Conservation (phyloP, 495 filamentous ascomycete genomes). For the Echria macrotheca region DNA sequence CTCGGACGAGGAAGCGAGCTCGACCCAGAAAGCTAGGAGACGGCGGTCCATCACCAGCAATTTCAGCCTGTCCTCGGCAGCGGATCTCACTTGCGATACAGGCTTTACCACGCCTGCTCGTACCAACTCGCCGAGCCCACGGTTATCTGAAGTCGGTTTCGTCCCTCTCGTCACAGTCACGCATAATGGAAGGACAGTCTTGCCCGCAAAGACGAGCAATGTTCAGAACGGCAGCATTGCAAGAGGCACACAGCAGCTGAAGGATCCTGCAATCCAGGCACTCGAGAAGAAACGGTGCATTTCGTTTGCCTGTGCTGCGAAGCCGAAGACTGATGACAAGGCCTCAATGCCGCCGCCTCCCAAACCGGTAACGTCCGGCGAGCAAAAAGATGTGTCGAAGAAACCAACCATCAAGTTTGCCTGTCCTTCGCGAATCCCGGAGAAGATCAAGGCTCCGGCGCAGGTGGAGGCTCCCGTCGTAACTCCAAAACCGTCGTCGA, state of each 20-base stretch:
- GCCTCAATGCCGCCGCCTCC: conserved; percentile 21
- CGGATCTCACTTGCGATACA: conserved; percentile 86
- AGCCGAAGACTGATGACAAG: conserved; percentile 29
- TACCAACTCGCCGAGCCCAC: conserved; percentile 83
- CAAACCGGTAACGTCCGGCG: conserved; percentile 22
- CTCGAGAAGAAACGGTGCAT: conserved; percentile 71
- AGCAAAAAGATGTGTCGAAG: conserved; percentile 33
- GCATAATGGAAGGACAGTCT: conserved; percentile 3
- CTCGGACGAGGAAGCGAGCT: conserved; percentile 45
- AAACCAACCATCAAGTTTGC: conserved; percentile 48
- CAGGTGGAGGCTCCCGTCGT: conserved; percentile 9
- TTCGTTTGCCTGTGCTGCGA: conserved; percentile 76
- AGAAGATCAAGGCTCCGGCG: conserved; percentile 7
- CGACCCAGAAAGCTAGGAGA: conserved; percentile 25
- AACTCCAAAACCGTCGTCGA: conserved; percentile 15
- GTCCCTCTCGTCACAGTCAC: conserved; percentile 18
- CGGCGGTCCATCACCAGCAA: conserved; percentile 72
- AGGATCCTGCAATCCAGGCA: conserved; percentile 28
- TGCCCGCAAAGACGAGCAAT: not conserved
- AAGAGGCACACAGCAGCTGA: conserved; percentile 12
- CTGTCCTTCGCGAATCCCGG: conserved; percentile 27
- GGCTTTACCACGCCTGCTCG: conserved; percentile 87
- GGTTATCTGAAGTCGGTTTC: conserved; percentile 42
- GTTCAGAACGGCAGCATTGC: conserved; percentile 11
- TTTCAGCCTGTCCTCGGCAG: conserved; percentile 70